Evolutionary conservation across 768 basidiomycete species (phyloP), one percentile per base, ranked within the genome.

Genomic region (Mycena amicta): DNA sequence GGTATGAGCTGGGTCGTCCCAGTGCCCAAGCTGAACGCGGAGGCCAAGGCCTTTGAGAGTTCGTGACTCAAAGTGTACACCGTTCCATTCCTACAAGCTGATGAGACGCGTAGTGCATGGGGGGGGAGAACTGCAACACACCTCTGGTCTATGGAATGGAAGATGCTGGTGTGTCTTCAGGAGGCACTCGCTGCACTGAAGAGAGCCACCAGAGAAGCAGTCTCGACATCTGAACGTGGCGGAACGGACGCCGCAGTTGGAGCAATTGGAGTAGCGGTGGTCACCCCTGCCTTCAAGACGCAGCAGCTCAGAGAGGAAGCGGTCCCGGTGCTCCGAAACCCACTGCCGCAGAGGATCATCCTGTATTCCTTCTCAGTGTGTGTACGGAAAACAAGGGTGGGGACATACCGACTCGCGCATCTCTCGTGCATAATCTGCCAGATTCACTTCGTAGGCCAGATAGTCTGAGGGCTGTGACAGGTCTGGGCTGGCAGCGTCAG

Each of bases 21-120:
- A 59, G 40, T 64, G 66, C 3, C 66, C 66, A 0, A 67, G 52
- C 33, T 63, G 66, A 28, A 64, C 50, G 20, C 53, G 62, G 3
- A 66, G 28, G 2, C 65, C 67, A 1, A 68, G 51, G 0, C 13
- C 11, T 30, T 52, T 52, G 3, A 67, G 54, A 3, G 50, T 37
- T 11, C 11, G 30, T 4, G n/a, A 11, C 28, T 54, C 51, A 39
- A 60, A 68, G 11, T 31, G 40, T 5, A n/a, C 1, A 1, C 62
- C 62, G 1, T 50, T 57, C 62, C 66, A 63, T 2, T 27, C 5
- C 66, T 67, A 25, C 28, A 37, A n/a, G 25, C n/a, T n/a, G n/a
- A n/a, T n/a, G 25, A 3, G 8, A 2, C 13, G 16, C 12, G 18
- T 26, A 15, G 27, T 40, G 25, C 5, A 53, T 22, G 18, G 16